These are phyloP conservation scores for Microthlaspi erraticum DNA, from an alignment of 345 rosid species.

Conservation along the genomic window DNA sequence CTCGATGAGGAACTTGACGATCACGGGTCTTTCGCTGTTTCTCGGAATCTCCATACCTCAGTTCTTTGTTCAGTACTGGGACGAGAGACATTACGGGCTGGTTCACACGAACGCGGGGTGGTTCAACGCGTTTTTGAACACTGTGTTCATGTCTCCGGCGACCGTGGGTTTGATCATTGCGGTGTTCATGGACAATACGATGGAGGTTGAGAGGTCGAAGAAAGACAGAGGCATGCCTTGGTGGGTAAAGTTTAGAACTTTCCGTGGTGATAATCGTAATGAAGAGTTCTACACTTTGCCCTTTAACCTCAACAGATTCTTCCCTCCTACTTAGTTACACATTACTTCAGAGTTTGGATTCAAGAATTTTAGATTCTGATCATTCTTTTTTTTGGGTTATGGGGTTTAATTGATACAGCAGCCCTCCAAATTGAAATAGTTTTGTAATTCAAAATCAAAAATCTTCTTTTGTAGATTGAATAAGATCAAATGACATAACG, in stretches of 20 bases:
- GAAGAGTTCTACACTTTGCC: constrained; percentile 97
- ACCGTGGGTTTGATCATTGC: constrained; percentile 81
- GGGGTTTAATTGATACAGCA: constrained; percentile 7
- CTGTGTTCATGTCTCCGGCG: constrained; percentile 85
- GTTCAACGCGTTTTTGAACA: constrained; percentile 83
- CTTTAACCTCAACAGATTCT: constrained; percentile 90
- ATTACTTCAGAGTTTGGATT: background rate
- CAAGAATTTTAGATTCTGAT: constrained; percentile 7
- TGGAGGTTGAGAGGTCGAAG: constrained; percentile 80
- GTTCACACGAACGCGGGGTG: constrained; percentile 84
- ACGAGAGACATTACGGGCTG: constrained; percentile 66
- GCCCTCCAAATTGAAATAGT: constrained; percentile 7
- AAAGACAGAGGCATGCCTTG: constrained; percentile 98
- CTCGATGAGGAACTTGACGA: constrained; percentile 84
- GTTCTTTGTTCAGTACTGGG: constrained; percentile 77
- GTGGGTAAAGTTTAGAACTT: constrained; percentile 93
- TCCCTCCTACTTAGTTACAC: constrained; percentile 81
- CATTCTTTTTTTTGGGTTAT: constrained; percentile 10
- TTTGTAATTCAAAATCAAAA: background rate
- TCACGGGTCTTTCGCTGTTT: constrained; percentile 82
- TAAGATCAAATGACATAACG: background rate
- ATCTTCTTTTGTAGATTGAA: constrained; percentile 11
- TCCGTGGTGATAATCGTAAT: constrained; percentile 89
- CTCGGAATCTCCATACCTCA: constrained; percentile 88
- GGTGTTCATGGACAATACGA: constrained; percentile 78